Evolutionary conservation across 106 monocot species (phyloP), one percentile per base, ranked within the genome.

Genomic region (Allium cepa): DNA sequence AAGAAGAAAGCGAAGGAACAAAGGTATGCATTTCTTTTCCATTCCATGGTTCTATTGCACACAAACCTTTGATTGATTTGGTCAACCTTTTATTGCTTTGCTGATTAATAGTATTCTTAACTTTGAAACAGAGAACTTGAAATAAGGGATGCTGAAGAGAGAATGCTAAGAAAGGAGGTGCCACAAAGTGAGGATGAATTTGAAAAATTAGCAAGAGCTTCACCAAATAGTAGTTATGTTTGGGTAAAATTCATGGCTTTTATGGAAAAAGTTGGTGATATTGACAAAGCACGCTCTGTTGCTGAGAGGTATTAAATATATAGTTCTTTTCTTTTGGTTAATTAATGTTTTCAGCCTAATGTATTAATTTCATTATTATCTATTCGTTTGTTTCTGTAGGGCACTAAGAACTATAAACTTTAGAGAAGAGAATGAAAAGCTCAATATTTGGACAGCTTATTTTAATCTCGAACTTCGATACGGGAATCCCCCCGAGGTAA

Each of bases 191-290:
- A 59, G 57, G 97, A 97, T 74, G 97, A 97, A 59, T 97, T 84
- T 78, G 97, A 97, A 71, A 97, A 82, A 70, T 68, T 92, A 60
- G 92, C 90, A 18, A 78, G 92, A 70, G 85, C 76, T 56, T 92
- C 97, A 4, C 96, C 97, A 15, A 92, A 90, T 51, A 92, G 92
- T 69, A 92, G 97, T 67, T 89, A 82, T 73, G 67, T 90, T 0
- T 97, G 89, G 88, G 89, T 92, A 66, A 79, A 97, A 47, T 97
- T 92, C 73, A 92, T 97, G 97, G 89, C 86, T 9, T 92, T 81
- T 56, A 77, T 87, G 76, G 72, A 92, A 49, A 80, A 84, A 56
- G 63, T 82, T 12, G 86, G 84, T 68, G 86, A 89, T 66, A 69
- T 79, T 50, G 82, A 85, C 70, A 90, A 87, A 68, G 92, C 97